A percentile compares a stretch with the other conserved stretches of the same genome.
phyloP scores from a whole-genome alignment of 106 monocot genomes.

The Narthecium ossifragum region DNA sequence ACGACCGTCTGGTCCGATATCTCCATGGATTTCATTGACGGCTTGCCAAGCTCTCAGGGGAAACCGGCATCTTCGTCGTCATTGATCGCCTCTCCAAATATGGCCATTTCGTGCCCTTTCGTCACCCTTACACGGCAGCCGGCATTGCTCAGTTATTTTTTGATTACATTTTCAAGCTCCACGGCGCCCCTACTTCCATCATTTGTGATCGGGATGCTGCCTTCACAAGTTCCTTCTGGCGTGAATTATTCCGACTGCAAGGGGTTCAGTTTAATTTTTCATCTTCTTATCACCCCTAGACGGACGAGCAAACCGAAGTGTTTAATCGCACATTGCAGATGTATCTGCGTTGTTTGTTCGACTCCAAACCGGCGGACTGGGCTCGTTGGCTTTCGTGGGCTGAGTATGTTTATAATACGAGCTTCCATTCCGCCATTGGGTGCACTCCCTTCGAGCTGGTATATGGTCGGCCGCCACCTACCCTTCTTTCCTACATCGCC shows the following conservation, averaged over 20 bases:
- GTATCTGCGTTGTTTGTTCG: constrained; percentile 2
- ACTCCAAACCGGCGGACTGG: not conserved
- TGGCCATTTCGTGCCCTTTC: not conserved
- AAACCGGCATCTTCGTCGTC: not conserved
- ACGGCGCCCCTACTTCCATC: not conserved
- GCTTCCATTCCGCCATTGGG: not conserved
- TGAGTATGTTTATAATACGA: constrained; percentile 10
- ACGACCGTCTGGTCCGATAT: not conserved
- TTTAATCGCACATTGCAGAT: not conserved
- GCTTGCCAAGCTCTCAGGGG: not conserved
- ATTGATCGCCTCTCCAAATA: constrained; percentile 5
- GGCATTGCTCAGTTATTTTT: not conserved
- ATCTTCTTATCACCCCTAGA: constrained; percentile 6
- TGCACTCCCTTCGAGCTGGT: constrained; percentile 1
- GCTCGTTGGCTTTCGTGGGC: not conserved
- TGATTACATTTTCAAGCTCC: not conserved
- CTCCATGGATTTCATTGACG: constrained; percentile 11
- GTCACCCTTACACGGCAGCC: not conserved
- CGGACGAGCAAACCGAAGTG: constrained; percentile 14
- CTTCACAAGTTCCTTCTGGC: constrained; percentile 4
- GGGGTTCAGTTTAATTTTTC: not conserved
- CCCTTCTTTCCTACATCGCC: not conserved
- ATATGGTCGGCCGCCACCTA: not conserved
- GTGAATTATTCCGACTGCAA: constrained; percentile 1
- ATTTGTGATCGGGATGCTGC: not conserved